These are phyloP conservation scores for Cladosporium sp. DNA, from an alignment of 2,329 filamentous ascomycete species.

Conservation along the genomic window DNA sequence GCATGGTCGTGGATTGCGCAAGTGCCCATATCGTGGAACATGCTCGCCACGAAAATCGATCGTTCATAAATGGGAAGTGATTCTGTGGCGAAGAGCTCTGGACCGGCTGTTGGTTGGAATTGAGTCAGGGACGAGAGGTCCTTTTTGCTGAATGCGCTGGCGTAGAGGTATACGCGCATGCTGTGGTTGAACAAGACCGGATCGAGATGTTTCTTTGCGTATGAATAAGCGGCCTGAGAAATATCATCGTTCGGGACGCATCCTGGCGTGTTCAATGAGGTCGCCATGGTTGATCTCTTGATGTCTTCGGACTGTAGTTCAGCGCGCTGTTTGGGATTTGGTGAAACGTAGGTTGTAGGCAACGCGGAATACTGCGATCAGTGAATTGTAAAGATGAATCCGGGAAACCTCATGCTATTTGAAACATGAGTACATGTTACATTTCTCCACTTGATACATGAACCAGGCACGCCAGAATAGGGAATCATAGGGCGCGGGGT, in stretches of 20 bases:
- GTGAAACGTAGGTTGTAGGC: no score
- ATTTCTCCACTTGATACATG: no score
- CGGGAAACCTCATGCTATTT: no score
- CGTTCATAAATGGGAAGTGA: background rate
- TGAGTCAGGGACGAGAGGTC: conserved; percentile 10
- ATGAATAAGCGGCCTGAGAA: conserved; percentile 17
- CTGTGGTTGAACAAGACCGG: conserved; percentile 21
- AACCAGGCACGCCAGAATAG: no score
- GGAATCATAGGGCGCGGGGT: no score
- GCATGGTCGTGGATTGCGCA: conserved; percentile 27
- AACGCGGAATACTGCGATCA: no score
- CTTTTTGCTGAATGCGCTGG: conserved; percentile 10
- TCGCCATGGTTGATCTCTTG: background rate
- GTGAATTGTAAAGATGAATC: no score
- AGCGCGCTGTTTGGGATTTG: no score
- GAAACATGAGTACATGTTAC: no score
- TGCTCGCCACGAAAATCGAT: conserved; percentile 28
- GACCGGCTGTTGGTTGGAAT: background rate
- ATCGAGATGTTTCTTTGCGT: conserved; percentile 15
- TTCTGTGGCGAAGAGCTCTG: background rate
- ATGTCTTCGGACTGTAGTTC: no score
- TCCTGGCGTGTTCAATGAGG: background rate
- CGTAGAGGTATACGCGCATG: conserved; percentile 21
- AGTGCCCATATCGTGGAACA: conserved; percentile 35
- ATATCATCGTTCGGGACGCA: conserved; percentile 17